Conservation (phyloP, 768 basidiomycete genomes). For the Pulveroboletus sp. region DNA sequence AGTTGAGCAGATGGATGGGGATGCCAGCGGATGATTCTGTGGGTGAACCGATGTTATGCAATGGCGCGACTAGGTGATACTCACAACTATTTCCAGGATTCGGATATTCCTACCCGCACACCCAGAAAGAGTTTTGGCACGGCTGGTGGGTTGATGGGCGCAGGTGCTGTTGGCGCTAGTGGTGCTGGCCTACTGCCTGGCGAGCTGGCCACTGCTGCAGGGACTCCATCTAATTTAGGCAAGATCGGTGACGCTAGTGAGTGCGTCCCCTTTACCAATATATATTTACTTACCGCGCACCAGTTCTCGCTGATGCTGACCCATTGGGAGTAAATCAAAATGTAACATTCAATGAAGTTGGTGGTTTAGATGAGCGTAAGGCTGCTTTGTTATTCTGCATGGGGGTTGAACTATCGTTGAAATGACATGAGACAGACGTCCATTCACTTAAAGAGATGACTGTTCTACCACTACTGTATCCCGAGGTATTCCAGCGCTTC, state of each 20-base stretch:
- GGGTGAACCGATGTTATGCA: slow-evolving; percentile 12
- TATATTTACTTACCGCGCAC: slow-evolving; percentile 8
- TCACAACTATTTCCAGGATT: slow-evolving; percentile 46
- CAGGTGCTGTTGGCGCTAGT: slow-evolving; percentile 30
- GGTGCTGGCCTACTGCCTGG: slow-evolving; percentile 48
- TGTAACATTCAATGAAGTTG: slow-evolving; percentile 95
- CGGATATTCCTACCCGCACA: slow-evolving; percentile 61
- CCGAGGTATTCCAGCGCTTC: slow-evolving; percentile 94
- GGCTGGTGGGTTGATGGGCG: slow-evolving; percentile 48
- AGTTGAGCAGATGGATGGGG: slow-evolving; percentile 75
- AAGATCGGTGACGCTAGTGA: slow-evolving; percentile 75
- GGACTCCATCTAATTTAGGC: slow-evolving; percentile 81
- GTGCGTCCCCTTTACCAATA: slow-evolving; percentile 21
- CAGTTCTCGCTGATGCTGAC: slow-evolving; percentile 90
- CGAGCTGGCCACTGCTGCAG: slow-evolving; percentile 56
- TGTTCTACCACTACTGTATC: slow-evolving; percentile 87
- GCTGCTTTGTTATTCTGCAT: slow-evolving; percentile 17
- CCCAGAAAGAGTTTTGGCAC: slow-evolving; percentile 63
- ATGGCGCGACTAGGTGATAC: background rate
- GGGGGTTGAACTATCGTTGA: background rate
- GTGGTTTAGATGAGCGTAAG: slow-evolving; percentile 89
- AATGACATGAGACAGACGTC: slow-evolving; percentile 56
- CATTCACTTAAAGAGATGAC: slow-evolving; percentile 99
- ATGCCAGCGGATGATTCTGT: slow-evolving; percentile 69
- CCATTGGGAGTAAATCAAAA: slow-evolving; percentile 91